Percentiles rank a stretch among this genome's conserved stretches.
Evolutionary conservation across 768 basidiomycete genomes (phyloP).

Genomic region (Hygrophoropsis aurantiaca): DNA sequence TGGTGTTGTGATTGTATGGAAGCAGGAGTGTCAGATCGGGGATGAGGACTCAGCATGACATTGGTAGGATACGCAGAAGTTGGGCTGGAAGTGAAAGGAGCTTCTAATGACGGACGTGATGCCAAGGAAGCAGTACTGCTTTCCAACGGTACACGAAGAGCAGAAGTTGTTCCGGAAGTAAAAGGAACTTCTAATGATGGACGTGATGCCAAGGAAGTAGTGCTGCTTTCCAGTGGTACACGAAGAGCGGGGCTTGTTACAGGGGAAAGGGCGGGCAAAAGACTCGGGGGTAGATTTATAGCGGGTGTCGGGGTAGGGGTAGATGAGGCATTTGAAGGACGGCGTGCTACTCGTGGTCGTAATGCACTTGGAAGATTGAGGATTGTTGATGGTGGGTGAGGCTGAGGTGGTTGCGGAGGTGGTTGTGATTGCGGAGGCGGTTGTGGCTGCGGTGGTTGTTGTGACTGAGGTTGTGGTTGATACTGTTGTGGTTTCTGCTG

Average conservation of each 20-base stretch:
- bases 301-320: constrained; percentile 31
- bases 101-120: constrained; percentile 17
- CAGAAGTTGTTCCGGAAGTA: constrained; percentile 18
- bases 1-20: constrained; percentile 19
- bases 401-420: too few relatives aligned
- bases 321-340: constrained; percentile 44
- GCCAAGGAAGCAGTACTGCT: constrained; percentile 6
- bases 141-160: constrained; percentile 20
- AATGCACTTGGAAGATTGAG: constrained; percentile 33
- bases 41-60: constrained; percentile 11
- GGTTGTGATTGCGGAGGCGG: too few relatives aligned
- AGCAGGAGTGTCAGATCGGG: constrained; percentile 17
- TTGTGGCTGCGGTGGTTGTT: too few relatives aligned
- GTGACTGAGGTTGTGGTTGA: constrained; percentile 18
- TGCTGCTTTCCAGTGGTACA: constrained; percentile 10
- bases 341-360: constrained; percentile 36
- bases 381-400: too few relatives aligned
- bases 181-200: constrained; percentile 21
- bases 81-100: constrained; percentile 17
- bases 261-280: constrained; percentile 22
- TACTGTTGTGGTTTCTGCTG: constrained; percentile 14
- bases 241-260: constrained; percentile 23
- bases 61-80: constrained; percentile 8
- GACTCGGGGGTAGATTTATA: constrained; percentile 20
- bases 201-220: constrained; percentile 9